phyloP scores from a whole-genome alignment of 352 stramenopile genomes.

The Phytophthora palmivora region DNA sequence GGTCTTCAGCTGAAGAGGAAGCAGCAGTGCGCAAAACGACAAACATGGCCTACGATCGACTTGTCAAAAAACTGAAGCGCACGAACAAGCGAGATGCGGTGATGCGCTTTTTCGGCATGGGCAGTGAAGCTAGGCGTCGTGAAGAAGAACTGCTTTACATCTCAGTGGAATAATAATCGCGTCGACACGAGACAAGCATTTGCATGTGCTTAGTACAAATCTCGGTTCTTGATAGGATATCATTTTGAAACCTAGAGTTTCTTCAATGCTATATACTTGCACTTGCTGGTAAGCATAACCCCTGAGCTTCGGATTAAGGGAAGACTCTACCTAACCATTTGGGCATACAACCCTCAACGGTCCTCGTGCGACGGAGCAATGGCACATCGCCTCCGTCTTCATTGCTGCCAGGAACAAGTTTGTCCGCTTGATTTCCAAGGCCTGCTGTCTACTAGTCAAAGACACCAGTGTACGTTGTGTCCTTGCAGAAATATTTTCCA shows the following conservation, averaged over 20 bases:
- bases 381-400: slow-evolving; percentile 75
- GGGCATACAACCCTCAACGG: slow-evolving; percentile 93
- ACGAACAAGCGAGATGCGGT: slow-evolving; percentile 21
- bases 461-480: slow-evolving; percentile 94
- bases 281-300: too few relatives aligned
- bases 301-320: slow-evolving; percentile 79
- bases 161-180: slow-evolving; percentile 18
- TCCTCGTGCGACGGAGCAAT: slow-evolving; percentile 89
- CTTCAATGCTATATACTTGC: too few relatives aligned
- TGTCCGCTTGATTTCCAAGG: slow-evolving; percentile 21
- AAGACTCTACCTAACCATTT: slow-evolving; percentile 92
- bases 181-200: not conserved
- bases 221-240: not conserved
- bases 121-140: slow-evolving; percentile 14
- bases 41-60: slow-evolving; percentile 30
- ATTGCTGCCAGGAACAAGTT: slow-evolving; percentile 57
- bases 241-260: too few relatives aligned
- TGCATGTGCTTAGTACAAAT: too few relatives aligned
- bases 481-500: slow-evolving; percentile 97
- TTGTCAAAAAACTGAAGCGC: slow-evolving; percentile 29
- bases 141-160: slow-evolving; percentile 23
- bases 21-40: slow-evolving; percentile 25
- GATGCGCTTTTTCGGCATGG: slow-evolving; percentile 24
- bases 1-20: slow-evolving; percentile 35
- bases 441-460: slow-evolving; percentile 45